Evolutionary conservation across 805 yeast species (phyloP), one percentile per base, ranked within the genome.

Genomic region (Metschnikowia reukaufii): DNA sequence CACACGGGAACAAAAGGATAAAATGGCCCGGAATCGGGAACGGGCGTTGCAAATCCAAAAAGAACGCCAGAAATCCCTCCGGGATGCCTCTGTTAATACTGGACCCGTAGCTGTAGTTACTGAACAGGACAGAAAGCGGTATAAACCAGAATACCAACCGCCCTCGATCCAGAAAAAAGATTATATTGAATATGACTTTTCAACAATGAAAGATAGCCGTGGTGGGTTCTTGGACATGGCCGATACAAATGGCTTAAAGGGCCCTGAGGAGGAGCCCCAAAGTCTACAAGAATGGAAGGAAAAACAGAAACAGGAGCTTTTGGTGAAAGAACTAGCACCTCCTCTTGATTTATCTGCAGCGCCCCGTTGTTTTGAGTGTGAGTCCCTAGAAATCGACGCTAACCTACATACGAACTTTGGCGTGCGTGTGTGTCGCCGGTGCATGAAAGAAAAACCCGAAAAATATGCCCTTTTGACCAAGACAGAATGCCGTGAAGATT

Each of bases 401-500:
- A 78, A 86, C 43, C 60, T 89, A 34, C 79, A 70, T 58, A 77
- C 84, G 9, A 80, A 81, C n/a, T 94, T 91, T 68, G 70, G 84
- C 23, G 67, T 68, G 1, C 73, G 88, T 12, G 97, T 91, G 7
- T 94, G 99, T 64, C 79, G 84, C 42, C 72, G 77, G 42, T 94
- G 99, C 65, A 82, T 81, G 29, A 81, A 80, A 56, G 74, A 76
- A 48, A 67, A 68, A 18, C 96, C 97, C 0, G 96, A 94, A 33
- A 94, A 94, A 60, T 94, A 92, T 63, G 81, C 98, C 0, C 66
- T 94, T 17, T 67, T 94, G 42, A 94, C 99, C 6, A 94, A 94
- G 67, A 94, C 99, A 0, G 99, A 94, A 66, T 90, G 97, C 64
- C 79, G 83, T 34, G 92, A 87, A 56, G 99, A 94, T 67, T 94